Percentiles rank a stretch among this genome's conserved stretches.
Conservation (phyloP, 2,329 filamentous ascomycete species). For the Paramyrothecium roridum region DNA sequence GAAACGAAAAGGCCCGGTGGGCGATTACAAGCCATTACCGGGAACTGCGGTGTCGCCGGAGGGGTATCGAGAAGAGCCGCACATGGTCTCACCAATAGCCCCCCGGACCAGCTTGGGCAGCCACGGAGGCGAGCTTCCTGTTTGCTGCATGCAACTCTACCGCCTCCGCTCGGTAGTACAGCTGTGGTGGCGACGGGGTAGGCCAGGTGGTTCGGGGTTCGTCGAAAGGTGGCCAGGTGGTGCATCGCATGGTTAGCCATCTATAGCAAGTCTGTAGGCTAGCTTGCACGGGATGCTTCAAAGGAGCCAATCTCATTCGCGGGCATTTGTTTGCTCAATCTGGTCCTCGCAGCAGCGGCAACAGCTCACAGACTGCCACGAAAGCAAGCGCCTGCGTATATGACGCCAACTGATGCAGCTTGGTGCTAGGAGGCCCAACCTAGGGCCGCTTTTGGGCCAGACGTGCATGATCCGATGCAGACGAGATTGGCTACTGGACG, state of each 20-base stretch:
- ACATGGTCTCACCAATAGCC: neutral
- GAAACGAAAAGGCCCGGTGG: neutral
- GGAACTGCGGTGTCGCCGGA: neutral
- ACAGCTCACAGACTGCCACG: slow-evolving; percentile 29
- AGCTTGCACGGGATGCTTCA: neutral
- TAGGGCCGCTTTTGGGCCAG: slow-evolving; percentile 13
- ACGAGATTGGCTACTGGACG: neutral
- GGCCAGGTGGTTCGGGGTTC: neutral
- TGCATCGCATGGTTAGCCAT: neutral
- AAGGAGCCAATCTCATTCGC: neutral
- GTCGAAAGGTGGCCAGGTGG: neutral
- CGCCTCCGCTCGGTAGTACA: neutral
- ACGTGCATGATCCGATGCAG: slow-evolving; percentile 19
- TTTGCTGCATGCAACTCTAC: neutral
- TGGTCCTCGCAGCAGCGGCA: neutral
- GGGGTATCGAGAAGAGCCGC: neutral
- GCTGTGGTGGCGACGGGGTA: neutral
- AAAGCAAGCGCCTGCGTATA: slow-evolving; percentile 28
- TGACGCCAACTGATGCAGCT: slow-evolving; percentile 20
- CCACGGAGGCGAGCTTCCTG: neutral
- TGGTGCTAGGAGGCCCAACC: slow-evolving; percentile 10
- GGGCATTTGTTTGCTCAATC: neutral
- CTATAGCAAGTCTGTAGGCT: neutral
- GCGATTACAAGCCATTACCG: neutral
- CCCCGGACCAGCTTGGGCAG: neutral